Percentiles rank a stretch among this genome's conserved stretches.
These are phyloP conservation scores for Anthracocystis panici-leucophaei DNA, from an alignment of 1,284 basidiomycete species.

Conservation along the genomic window DNA sequence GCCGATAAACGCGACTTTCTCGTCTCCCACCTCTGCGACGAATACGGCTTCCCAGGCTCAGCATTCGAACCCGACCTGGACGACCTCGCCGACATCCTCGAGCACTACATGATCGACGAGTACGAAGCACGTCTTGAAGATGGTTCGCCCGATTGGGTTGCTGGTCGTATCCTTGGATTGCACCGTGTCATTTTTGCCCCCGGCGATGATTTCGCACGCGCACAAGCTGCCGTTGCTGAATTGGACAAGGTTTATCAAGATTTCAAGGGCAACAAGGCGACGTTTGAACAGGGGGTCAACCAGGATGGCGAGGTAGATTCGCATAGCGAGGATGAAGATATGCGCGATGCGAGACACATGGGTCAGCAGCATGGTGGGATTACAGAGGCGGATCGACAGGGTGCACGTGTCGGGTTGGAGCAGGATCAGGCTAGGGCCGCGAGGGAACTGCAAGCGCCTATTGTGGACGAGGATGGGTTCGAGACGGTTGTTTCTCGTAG, in stretches of 20 bases:
- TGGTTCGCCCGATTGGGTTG: constrained; percentile 57
- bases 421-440: constrained; percentile 27
- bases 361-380: constrained; percentile 38
- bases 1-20: constrained; percentile 63
- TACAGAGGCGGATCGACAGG: constrained; percentile 40
- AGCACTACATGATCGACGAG: constrained; percentile 64
- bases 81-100: constrained; percentile 63
- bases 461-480: constrained; percentile 63
- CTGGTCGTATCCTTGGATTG: constrained; percentile 52
- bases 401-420: constrained; percentile 28
- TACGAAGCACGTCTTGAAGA: constrained; percentile 66
- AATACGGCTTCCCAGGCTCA: constrained; percentile 52
- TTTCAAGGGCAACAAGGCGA: constrained; percentile 49
- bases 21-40: constrained; percentile 63
- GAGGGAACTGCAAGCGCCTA: constrained; percentile 41
- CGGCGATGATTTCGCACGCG: constrained; percentile 31
- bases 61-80: constrained; percentile 59
- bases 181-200: constrained; percentile 57
- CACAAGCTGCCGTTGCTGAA: constrained; percentile 42
- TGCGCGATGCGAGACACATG: constrained; percentile 38
- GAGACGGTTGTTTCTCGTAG: constrained; percentile 61
- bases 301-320: constrained; percentile 36
- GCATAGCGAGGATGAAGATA: constrained; percentile 48
- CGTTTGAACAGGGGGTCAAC: constrained; percentile 25
- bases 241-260: constrained; percentile 53